Evolutionary conservation across 2,329 filamentous ascomycete species (phyloP).

Genomic region (Diaporthe velutina): DNA sequence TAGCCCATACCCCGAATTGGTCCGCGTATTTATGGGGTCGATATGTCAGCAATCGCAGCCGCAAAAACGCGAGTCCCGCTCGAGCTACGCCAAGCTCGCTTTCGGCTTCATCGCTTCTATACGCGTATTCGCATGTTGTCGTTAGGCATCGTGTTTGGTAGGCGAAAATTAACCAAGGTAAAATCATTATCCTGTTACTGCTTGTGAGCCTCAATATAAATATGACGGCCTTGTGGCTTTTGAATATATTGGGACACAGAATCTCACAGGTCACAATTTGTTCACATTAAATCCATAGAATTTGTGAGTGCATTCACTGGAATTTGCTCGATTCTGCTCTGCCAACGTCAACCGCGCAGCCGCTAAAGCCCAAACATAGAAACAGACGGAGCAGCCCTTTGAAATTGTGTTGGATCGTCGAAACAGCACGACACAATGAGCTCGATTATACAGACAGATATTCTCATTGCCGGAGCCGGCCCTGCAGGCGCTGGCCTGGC

Average conservation of each 20-base stretch:
- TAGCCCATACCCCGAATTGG: not conserved
- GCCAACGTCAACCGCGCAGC: no score
- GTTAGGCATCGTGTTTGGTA: not conserved
- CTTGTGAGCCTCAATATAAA: not conserved
- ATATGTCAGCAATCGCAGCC: not conserved
- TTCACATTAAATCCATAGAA: no score
- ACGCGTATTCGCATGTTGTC: not conserved
- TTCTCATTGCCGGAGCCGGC: constrained; percentile 32
- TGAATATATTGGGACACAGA: not conserved
- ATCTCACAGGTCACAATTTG: not conserved
- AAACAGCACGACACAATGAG: not conserved
- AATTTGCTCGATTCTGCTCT: no score
- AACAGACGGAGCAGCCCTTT: no score
- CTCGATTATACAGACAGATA: constrained; percentile 34
- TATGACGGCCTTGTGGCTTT: not conserved
- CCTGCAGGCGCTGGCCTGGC: constrained; percentile 28
- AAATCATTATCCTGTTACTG: not conserved
- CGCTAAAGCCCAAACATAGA: not conserved
- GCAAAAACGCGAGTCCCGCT: not conserved
- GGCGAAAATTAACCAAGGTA: not conserved
- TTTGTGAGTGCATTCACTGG: not conserved
- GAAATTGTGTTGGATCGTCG: not conserved
- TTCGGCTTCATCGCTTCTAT: not conserved
- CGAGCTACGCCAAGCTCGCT: not conserved
- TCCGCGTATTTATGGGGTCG: not conserved